Conservation (phyloP, 225 moss, liverwort and hornwort genomes). For the Antitrichia curtipendula region DNA sequence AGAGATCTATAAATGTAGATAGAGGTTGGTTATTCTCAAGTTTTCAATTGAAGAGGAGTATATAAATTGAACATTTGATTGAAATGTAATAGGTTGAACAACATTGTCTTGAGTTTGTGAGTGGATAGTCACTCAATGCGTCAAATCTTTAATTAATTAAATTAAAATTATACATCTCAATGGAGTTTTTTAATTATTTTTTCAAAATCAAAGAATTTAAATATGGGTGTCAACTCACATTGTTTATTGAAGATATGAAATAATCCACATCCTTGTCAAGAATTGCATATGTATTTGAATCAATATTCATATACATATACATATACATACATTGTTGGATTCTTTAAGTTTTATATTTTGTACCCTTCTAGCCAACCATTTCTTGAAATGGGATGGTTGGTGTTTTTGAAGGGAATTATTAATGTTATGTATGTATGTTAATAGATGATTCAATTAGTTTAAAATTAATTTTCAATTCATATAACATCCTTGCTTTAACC, state of each 20-base stretch:
- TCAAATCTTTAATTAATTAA: not conserved
- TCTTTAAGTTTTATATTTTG: not conserved
- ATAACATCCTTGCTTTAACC: not conserved
- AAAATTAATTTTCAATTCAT: no score
- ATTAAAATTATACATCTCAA: fast-evolving
- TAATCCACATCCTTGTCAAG: not conserved
- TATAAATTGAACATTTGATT: not conserved
- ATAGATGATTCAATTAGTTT: not conserved
- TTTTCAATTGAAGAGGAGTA: fast-evolving
- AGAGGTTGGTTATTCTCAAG: not conserved
- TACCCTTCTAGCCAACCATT: fast-evolving
- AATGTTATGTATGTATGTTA: no score
- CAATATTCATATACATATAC: not conserved
- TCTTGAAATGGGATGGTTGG: fast-evolving
- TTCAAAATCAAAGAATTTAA: not conserved
- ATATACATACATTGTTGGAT: not conserved
- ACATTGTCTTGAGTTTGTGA: no score
- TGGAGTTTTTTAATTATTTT: not conserved
- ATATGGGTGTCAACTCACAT: fast-evolving
- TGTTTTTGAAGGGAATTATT: not conserved
- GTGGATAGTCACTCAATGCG: no score
- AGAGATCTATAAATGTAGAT: fast-evolving
- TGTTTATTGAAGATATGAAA: not conserved
- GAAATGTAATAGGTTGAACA: not conserved
- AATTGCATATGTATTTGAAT: not conserved